Conservation (phyloP, 768 basidiomycete species). For the Suillus discolor region DNA sequence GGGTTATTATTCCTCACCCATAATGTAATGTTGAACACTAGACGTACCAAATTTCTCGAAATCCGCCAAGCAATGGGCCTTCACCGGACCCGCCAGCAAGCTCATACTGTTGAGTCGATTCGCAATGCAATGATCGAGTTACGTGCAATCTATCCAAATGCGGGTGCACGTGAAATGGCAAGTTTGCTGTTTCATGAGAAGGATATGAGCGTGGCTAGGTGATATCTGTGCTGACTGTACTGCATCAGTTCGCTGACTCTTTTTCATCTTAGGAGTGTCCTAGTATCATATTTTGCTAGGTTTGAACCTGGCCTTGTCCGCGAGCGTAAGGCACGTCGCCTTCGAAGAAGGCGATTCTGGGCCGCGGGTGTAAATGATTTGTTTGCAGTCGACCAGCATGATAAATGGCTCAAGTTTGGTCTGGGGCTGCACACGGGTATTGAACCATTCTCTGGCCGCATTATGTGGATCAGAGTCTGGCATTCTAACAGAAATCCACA, state of each 20-base stretch:
- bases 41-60: background rate
- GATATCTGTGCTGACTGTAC: background rate
- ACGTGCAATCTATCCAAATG: conserved; percentile 25
- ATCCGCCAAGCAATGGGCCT: conserved; percentile 20
- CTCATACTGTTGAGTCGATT: conserved; percentile 26
- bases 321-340: conserved; percentile 6
- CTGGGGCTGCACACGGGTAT: conserved; percentile 37
- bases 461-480: conserved; percentile 44
- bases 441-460: conserved; percentile 37
- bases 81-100: conserved; percentile 21
- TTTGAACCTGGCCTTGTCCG: conserved; percentile 27
- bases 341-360: conserved; percentile 32
- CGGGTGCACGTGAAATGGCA: conserved; percentile 29
- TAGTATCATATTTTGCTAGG: conserved; percentile 4
- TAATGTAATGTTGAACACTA: conserved; percentile 4
- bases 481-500: conserved; percentile 42
- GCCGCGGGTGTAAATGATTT: conserved; percentile 45
- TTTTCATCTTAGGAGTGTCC: conserved; percentile 9
- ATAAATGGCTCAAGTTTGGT: conserved; percentile 46
- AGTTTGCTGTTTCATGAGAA: conserved; percentile 27
- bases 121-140: conserved; percentile 19
- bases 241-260: too few relatives aligned
- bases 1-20: background rate
- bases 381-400: conserved; percentile 43
- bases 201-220: conserved; percentile 18